Evolutionary conservation across 176 grass and related monocot genomes (phyloP), one percentile per base, ranked within the genome.

Genomic region (Tillandsia fasciculata): DNA sequence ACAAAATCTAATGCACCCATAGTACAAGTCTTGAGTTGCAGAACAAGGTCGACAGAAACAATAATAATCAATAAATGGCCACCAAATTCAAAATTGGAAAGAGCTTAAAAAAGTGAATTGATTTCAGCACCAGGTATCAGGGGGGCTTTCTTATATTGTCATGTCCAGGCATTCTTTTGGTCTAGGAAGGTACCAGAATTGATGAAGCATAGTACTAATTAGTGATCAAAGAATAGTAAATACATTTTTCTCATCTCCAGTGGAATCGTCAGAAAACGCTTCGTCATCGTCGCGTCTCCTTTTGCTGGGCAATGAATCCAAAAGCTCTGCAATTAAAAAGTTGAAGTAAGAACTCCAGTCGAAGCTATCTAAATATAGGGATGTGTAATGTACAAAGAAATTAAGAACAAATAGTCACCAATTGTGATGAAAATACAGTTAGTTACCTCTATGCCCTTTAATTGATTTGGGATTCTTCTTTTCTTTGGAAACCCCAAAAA

Each of bases 401-500:
- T 9, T 65, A 12, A 64, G 26, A 13, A 15, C 13, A 10, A 18
- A n/a, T 17, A 9, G 2, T 18, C 5, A 61, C n/a, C 33, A 0
- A 23, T 61, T 61, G 14, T 22, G 17, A 5, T 23, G 22, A 18
- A 56, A n/a, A 56, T 11, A 56, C 7, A 69, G 8, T 52, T 88
- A 69, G 8, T 52, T 88, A 99, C 94, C 94, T 93, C 94, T 85
- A 51, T 88, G 77, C 63, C 94, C 94, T 82, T 99, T 93, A 22
- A 99, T 69, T 15, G 75, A 76, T n/a, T 87, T 93, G 48, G 89
- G 63, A 85, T 99, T 86, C 77, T 90, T 90, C 68, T 87, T 92
- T 86, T 99, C 94, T 56, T 99, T 99, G 50, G 87, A 79, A 68
- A 88, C 81, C 48, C 89, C 89, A 61, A 99, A 93, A 73, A 93